phyloP scores from a whole-genome alignment of 306 rosid genomes.

The Ochetophila trinervis region DNA sequence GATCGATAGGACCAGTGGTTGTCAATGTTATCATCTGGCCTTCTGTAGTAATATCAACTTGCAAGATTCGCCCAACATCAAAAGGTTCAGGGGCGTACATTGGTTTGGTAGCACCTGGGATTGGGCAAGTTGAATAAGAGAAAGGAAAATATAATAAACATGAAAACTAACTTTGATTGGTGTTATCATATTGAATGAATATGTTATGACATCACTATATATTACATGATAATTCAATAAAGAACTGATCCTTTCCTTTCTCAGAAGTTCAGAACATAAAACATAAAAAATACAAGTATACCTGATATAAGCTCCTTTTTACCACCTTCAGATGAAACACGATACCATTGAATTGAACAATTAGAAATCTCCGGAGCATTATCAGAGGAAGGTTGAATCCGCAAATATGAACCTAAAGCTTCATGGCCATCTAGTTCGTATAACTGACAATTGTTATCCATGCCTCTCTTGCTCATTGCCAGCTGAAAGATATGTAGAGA shows the following conservation, averaged over 20 bases:
- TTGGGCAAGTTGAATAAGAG: slow-evolving; percentile 21
- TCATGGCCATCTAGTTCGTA: slow-evolving; percentile 78
- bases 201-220: slow-evolving; percentile 4
- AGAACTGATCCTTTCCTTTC: neutral
- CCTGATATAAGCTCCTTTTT: slow-evolving; percentile 83
- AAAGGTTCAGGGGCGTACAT: slow-evolving; percentile 86
- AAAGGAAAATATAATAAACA: neutral
- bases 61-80: slow-evolving; percentile 76
- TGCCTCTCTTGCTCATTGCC: slow-evolving; percentile 54
- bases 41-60: slow-evolving; percentile 50
- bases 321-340: slow-evolving; percentile 59
- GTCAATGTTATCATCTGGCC: slow-evolving; percentile 47
- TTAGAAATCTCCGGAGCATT: slow-evolving; percentile 56
- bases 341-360: slow-evolving; percentile 77
- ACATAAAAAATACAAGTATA: slow-evolving; percentile 14
- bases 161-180: neutral
- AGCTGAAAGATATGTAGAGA: slow-evolving; percentile 40
- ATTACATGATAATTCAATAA: neutral
- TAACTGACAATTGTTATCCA: slow-evolving; percentile 43
- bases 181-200: too few species aligned
- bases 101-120: slow-evolving; percentile 76
- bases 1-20: slow-evolving; percentile 78
- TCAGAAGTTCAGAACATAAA: neutral
- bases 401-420: slow-evolving; percentile 74
- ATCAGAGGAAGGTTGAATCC: slow-evolving; percentile 60